phyloP scores from a whole-genome alignment of 768 basidiomycete genomes.

The Mycena belliarum region DNA sequence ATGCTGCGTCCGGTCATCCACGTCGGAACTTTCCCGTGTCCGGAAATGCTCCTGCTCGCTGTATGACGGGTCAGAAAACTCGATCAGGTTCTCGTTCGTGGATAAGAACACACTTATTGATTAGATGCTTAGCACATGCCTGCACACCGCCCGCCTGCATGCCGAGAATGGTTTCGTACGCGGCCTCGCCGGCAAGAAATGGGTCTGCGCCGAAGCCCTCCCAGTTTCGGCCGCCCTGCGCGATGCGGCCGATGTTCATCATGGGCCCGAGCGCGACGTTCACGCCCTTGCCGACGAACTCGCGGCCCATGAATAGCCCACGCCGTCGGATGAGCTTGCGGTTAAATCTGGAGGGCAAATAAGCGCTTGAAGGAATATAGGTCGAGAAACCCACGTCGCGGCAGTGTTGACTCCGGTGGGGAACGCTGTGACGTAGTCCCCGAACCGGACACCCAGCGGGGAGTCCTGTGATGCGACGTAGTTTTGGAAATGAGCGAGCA shows the following conservation, averaged over 20 bases:
- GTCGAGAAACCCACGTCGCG: slow-evolving; percentile 56
- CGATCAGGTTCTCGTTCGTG: no score
- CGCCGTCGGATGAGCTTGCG: slow-evolving; percentile 75
- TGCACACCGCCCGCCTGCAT: slow-evolving; percentile 80
- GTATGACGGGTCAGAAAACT: neutral
- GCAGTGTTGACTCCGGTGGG: slow-evolving; percentile 85
- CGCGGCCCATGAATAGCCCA: slow-evolving; percentile 77
- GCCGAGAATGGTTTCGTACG: slow-evolving; percentile 81
- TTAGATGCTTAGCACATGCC: slow-evolving; percentile 83
- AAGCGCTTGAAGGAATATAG: neutral
- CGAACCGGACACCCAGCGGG: slow-evolving; percentile 75
- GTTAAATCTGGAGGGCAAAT: slow-evolving; percentile 54
- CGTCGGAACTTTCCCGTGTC: slow-evolving; percentile 56
- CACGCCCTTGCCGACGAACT: slow-evolving; percentile 83
- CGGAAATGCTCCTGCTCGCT: slow-evolving; percentile 74
- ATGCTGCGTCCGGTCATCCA: slow-evolving; percentile 80
- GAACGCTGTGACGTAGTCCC: slow-evolving; percentile 75
- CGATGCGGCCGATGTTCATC: slow-evolving; percentile 85
- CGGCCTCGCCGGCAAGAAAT: slow-evolving; percentile 75
- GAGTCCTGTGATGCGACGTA: slow-evolving; percentile 32
- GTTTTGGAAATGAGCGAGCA: neutral
- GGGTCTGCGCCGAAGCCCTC: slow-evolving; percentile 96
- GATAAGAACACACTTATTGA: slow-evolving; percentile 60
- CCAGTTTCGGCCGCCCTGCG: slow-evolving; percentile 87
- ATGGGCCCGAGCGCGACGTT: slow-evolving; percentile 78